These are phyloP conservation scores for Fusarium sp. DNA, from an alignment of 2,329 filamentous ascomycete species.

Conservation along the genomic window DNA sequence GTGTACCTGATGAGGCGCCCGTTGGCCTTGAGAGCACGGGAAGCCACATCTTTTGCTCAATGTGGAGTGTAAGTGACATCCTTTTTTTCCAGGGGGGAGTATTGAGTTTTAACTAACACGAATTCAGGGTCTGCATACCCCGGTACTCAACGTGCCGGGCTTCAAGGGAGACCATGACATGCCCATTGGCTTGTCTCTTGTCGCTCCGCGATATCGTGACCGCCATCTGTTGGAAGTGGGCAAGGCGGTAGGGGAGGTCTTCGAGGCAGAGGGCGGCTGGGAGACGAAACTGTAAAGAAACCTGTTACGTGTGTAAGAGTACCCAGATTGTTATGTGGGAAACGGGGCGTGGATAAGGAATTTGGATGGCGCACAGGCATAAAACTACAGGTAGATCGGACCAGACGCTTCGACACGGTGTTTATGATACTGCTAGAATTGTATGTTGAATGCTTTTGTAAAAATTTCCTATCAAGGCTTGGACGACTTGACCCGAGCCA, in stretches of 20 bases:
- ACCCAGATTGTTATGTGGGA: slow-evolving; percentile 5
- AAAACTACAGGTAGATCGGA: slow-evolving; percentile 13
- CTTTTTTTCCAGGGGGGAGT: not conserved
- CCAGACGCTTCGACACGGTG: not conserved
- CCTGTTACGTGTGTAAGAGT: slow-evolving; percentile 1
- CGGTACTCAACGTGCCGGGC: slow-evolving; percentile 75
- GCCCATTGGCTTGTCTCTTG: slow-evolving; percentile 72
- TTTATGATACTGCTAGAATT: slow-evolving; percentile 1
- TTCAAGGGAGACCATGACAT: slow-evolving; percentile 68
- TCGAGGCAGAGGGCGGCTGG: slow-evolving; percentile 53
- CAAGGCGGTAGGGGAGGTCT: slow-evolving; percentile 56
- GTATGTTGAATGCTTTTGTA: slow-evolving; percentile 41
- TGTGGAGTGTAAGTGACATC: slow-evolving; percentile 66
- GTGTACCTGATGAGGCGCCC: slow-evolving; percentile 73
- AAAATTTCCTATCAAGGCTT: slow-evolving; percentile 23
- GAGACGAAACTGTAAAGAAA: slow-evolving; percentile 32
- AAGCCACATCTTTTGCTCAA: slow-evolving; percentile 66
- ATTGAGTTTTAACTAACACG: slow-evolving; percentile 10
- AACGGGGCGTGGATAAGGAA: not conserved
- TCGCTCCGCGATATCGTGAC: slow-evolving; percentile 65
- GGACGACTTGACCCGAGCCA: slow-evolving; percentile 18
- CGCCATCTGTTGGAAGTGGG: slow-evolving; percentile 60
- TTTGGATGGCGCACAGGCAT: slow-evolving; percentile 12
- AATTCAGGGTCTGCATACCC: slow-evolving; percentile 67
- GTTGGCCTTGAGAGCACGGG: slow-evolving; percentile 69